Percentiles rank a stretch among this genome's conserved stretches.
Evolutionary conservation across 2,329 filamentous ascomycete genomes (phyloP).

Genomic region (Onygenales sp.): DNA sequence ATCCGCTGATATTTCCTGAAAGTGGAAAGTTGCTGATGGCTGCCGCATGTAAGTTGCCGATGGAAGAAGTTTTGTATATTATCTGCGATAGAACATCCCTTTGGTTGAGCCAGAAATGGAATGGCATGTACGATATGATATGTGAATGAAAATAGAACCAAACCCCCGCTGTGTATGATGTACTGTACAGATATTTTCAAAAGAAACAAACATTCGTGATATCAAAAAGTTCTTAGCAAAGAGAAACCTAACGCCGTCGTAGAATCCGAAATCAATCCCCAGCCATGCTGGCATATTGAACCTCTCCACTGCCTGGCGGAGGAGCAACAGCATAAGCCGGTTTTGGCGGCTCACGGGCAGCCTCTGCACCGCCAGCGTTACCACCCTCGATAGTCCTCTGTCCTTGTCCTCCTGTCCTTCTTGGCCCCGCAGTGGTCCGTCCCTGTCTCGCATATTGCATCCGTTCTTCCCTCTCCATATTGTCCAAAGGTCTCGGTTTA

Average conservation of each 20-base stretch:
- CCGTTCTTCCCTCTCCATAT: slow-evolving; percentile 78
- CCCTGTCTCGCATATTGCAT: slow-evolving; percentile 73
- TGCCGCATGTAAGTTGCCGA: neutral
- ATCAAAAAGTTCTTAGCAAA: too few relatives aligned
- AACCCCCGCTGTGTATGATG: neutral
- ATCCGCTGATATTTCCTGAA: neutral
- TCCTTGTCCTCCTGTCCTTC: slow-evolving; percentile 20
- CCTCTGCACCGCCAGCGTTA: slow-evolving; percentile 24
- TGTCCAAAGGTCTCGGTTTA: slow-evolving; percentile 82
- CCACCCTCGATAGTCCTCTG: slow-evolving; percentile 12
- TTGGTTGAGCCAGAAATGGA: neutral
- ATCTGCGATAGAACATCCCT: neutral
- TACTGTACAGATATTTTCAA: neutral
- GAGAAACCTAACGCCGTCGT: neutral
- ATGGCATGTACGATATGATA: neutral
- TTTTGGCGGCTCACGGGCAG: slow-evolving; percentile 30
- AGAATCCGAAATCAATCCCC: slow-evolving; percentile 52
- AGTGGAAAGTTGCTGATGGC: neutral
- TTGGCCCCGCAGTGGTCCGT: slow-evolving; percentile 46
- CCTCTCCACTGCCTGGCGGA: slow-evolving; percentile 68
- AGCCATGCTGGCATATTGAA: slow-evolving; percentile 75
- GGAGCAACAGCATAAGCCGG: slow-evolving; percentile 51
- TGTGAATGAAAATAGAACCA: neutral
- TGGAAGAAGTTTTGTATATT: neutral
- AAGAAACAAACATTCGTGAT: neutral